A percentile compares a stretch with the other conserved stretches of the same genome.
phyloP scores from a whole-genome alignment of 176 grass and related monocot species.

The Elymus sibiricus region DNA sequence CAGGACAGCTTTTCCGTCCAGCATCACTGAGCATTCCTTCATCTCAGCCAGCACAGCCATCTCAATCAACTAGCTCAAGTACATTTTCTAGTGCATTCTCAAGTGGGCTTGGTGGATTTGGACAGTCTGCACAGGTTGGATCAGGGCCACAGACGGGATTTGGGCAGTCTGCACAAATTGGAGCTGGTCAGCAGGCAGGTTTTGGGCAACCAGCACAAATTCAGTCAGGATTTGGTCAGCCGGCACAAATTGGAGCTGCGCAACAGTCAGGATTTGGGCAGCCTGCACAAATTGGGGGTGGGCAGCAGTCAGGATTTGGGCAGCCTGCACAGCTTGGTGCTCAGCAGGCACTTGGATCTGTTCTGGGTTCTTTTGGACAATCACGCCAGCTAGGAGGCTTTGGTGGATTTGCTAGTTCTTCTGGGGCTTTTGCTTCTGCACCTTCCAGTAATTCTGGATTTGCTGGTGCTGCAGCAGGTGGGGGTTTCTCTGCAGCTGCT shows the following conservation, averaged over 20 bases:
- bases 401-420: conserved; percentile 69
- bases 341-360: conserved; percentile 87
- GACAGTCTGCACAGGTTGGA: conserved; percentile 67
- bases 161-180: conserved; percentile 59
- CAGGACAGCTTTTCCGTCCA: conserved; percentile 76
- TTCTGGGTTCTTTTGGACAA: conserved; percentile 93
- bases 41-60: conserved; percentile 59
- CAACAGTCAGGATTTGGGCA: conserved; percentile 74
- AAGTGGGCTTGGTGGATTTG: conserved; percentile 81
- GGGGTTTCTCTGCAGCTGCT: conserved; percentile 59
- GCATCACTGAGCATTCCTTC: conserved; percentile 78
- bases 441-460: conserved; percentile 59
- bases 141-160: conserved; percentile 62
- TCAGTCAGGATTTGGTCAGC: conserved; percentile 74
- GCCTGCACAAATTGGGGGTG: conserved; percentile 57
- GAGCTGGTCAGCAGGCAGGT: conserved; percentile 60
- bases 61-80: conserved; percentile 52
- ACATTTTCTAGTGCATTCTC: conserved; percentile 57
- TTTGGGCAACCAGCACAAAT: conserved; percentile 80
- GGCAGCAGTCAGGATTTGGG: conserved; percentile 61
- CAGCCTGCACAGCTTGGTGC: conserved; percentile 68
- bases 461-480: conserved; percentile 56
- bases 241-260: conserved; percentile 48
- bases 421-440: conserved; percentile 58
- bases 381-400: conserved; percentile 83